These are phyloP conservation scores for Suhomyces vadensis DNA, from an alignment of 805 yeast species.

Conservation along the genomic window DNA sequence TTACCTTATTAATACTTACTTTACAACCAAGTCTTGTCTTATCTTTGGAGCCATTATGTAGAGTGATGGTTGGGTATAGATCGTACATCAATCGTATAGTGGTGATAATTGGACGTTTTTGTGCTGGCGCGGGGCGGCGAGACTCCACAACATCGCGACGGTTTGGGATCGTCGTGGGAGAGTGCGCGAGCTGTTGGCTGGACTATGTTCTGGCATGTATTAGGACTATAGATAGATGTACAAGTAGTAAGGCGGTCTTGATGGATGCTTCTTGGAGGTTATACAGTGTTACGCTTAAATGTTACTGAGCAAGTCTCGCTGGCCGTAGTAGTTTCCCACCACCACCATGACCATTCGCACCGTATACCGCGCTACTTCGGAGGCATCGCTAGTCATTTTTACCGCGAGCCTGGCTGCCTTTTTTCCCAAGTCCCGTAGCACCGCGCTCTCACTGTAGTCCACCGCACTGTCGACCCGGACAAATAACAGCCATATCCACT, in stretches of 20 bases:
- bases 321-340: slow-evolving; percentile 37
- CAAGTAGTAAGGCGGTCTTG: too few species aligned
- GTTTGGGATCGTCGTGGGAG: too few species aligned
- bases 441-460: slow-evolving; percentile 33
- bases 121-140: not conserved
- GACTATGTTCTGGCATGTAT: too few species aligned
- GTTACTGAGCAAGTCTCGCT: slow-evolving; percentile 30
- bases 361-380: slow-evolving; percentile 22
- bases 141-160: too few species aligned
- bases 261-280: too few species aligned
- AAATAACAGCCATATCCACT: slow-evolving; percentile 39
- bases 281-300: too few species aligned
- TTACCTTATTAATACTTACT: slow-evolving; percentile 23
- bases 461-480: slow-evolving; percentile 36
- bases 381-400: slow-evolving; percentile 11
- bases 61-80: not conserved
- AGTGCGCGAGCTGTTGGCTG: too few species aligned
- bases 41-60: slow-evolving; percentile 25
- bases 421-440: slow-evolving; percentile 38
- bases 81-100: not conserved
- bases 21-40: slow-evolving; percentile 36
- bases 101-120: slow-evolving; percentile 1
- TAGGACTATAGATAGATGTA: too few species aligned
- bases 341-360: slow-evolving; percentile 32
- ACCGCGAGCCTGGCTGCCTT: slow-evolving; percentile 35